Conservation (phyloP, 208 protist species). For the Acanthamoeba sp. region DNA sequence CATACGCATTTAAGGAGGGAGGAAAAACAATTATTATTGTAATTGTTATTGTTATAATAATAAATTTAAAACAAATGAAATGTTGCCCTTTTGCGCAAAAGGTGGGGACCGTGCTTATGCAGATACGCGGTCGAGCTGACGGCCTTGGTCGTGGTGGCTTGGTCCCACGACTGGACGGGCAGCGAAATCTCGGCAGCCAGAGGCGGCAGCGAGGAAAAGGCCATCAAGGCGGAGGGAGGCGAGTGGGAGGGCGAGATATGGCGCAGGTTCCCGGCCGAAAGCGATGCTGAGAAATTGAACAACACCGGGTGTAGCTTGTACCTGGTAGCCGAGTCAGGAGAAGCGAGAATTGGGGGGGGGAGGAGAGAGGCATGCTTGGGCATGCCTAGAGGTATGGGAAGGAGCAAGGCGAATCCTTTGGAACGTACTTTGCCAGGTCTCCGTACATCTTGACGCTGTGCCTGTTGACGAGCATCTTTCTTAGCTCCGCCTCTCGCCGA, state of each 20-base stretch:
- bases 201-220: constrained; percentile 18
- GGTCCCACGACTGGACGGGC: background rate
- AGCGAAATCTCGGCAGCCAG: constrained; percentile 21
- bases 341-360: background rate
- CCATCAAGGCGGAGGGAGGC: background rate
- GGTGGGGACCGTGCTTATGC: background rate
- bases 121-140: background rate
- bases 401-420: background rate
- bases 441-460: background rate
- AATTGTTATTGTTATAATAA: too few species aligned
- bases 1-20: background rate
- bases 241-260: background rate
- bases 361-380: background rate
- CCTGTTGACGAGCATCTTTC: background rate
- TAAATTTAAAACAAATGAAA: too few species aligned
- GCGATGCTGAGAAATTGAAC: background rate
- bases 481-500: background rate
- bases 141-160: background rate
- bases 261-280: background rate
- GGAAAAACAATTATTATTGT: background rate
- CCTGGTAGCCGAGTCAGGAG: background rate
- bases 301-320: background rate
- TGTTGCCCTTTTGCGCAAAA: too few species aligned
- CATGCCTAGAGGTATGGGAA: too few species aligned
- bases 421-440: background rate